These are phyloP conservation scores for Pontederia paniculata DNA, from an alignment of 176 grass and related monocot genomes.

Conservation along the genomic window DNA sequence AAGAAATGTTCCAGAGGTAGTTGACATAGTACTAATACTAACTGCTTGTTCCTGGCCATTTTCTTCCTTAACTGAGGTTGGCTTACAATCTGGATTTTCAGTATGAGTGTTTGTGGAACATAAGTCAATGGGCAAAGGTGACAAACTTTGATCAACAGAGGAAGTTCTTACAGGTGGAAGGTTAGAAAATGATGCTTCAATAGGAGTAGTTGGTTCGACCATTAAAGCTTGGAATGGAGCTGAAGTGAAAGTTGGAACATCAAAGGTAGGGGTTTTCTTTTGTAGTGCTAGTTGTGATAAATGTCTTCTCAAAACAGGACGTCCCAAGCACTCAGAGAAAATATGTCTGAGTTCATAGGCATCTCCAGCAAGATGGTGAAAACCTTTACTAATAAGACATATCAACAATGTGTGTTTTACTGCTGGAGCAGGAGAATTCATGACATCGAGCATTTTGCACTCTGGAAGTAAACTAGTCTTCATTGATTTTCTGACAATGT, in stretches of 20 bases:
- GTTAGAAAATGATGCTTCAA: not conserved
- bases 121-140: not conserved
- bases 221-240: not conserved
- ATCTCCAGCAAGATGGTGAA: not conserved
- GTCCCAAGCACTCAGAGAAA: not conserved
- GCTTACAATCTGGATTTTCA: not conserved
- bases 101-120: not conserved
- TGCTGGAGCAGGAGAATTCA: not conserved
- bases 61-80: not conserved
- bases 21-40: not conserved
- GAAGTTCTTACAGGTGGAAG: not conserved
- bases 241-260: not conserved
- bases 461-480: too few species aligned
- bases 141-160: not conserved
- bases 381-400: conserved; percentile 5
- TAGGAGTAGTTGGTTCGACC: not conserved
- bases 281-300: not conserved
- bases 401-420: not conserved
- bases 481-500: too few species aligned
- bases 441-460: not conserved
- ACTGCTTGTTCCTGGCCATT: not conserved
- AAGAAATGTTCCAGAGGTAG: conserved; percentile 5
- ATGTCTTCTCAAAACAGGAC: conserved; percentile 6
- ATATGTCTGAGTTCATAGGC: not conserved
- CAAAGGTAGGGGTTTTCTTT: not conserved